Evolutionary conservation across 1,284 basidiomycete genomes (phyloP).

Genomic region (Lentinula novae-zelandiae): DNA sequence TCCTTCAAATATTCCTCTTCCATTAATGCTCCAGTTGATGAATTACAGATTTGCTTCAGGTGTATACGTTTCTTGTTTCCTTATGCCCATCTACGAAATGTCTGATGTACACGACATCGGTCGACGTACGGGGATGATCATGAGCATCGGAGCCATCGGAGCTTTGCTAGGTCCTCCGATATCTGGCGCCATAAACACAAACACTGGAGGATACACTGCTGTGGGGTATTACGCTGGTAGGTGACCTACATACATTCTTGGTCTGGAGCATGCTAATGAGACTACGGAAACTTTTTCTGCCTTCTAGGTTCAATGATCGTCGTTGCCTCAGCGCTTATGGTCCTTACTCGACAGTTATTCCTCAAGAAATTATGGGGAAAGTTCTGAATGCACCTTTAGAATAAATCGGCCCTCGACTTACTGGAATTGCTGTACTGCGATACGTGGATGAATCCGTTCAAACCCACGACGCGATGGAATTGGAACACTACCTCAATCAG

Average conservation of each 20-base stretch:
- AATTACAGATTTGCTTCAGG: slow-evolving; percentile 44
- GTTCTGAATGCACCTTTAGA: slow-evolving; percentile 16
- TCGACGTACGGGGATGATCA: slow-evolving; percentile 52
- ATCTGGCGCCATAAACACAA: slow-evolving; percentile 48
- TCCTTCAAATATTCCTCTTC: not conserved
- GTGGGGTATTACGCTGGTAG: slow-evolving; percentile 55
- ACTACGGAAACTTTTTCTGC: not conserved
- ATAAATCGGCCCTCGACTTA: not conserved
- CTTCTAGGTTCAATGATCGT: slow-evolving; percentile 26
- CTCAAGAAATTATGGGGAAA: slow-evolving; percentile 25
- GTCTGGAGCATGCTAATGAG: not conserved
- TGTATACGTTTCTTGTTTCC: slow-evolving; percentile 45
- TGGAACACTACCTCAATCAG: too few species aligned
- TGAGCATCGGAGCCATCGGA: slow-evolving; percentile 46
- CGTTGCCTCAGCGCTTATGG: slow-evolving; percentile 26
- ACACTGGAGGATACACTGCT: slow-evolving; percentile 38
- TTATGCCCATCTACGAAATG: slow-evolving; percentile 48
- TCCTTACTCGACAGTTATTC: slow-evolving; percentile 24
- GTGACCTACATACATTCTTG: slow-evolving; percentile 10
- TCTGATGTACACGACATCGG: slow-evolving; percentile 58
- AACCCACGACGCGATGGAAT: not conserved
- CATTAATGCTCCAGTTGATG: not conserved
- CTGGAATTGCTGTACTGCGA: too few species aligned
- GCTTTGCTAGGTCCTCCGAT: slow-evolving; percentile 54
- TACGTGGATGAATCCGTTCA: not conserved